Evolutionary conservation across 23 red algal species (phyloP), one percentile per base, ranked within the genome.

Genomic region (Pyropia haitanensis): DNA sequence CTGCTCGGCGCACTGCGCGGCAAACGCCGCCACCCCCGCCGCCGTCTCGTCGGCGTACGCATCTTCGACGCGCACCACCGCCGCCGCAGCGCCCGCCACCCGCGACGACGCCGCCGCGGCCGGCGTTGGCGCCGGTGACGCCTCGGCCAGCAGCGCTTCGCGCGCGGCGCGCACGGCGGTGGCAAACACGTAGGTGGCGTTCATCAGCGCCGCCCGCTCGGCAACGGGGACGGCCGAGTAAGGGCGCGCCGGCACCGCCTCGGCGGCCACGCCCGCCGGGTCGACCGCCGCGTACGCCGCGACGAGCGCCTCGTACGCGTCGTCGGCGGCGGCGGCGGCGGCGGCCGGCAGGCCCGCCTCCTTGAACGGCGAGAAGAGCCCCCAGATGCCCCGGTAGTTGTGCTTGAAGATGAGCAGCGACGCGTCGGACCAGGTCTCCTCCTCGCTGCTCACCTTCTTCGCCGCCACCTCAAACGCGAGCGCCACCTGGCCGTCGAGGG

Each of bases 111-210:
- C 27, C 3, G 26, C 65, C 72, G 53, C 58, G 51, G 3, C 57
- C 64, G 26, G 46, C 76, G 25, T 17, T 31, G 19, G 20, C 33
- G 16, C 57, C 51, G 53, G 68, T 62, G 20, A 22, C 65, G 10
- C 26, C 27, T 17, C 28, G 17, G 21, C 27, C 15, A 15, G 46
- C 64, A 18, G 19, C 24, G 18, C 76, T 1, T 31, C 49, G 31
- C 50, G n/a, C 23, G 67, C 33, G 33, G 31, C 33, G 20, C 67
- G 53, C 5, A 85, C 27, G 24, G 69, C 68, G 16, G 29, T 17
- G 7, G 71, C 69, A 30, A 85, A 85, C 16, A 44, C 63, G 53
- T 85, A 85, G 56, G 49, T 56, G 32, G 49, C 51, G 13, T 75
- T 30, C 25, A 76, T 68, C 19, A 85, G 46, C 14, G 17, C 21